Percentiles rank a stretch among this genome's conserved stretches.
phyloP scores from a whole-genome alignment of 495 filamentous ascomycete species.

The Daldinia caldariorum region DNA sequence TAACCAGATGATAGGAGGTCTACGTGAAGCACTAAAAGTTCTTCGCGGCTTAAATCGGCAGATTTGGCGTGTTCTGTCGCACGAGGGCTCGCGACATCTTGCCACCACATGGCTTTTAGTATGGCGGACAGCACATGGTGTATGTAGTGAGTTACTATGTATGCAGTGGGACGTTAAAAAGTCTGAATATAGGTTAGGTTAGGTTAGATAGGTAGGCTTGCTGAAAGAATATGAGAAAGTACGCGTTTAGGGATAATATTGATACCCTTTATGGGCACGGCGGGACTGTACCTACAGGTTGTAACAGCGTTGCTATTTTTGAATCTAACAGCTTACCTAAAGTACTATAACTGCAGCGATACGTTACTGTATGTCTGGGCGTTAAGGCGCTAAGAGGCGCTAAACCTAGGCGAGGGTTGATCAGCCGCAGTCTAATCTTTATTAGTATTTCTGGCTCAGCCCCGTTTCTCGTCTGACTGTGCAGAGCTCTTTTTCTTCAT shows the following conservation, averaged over 20 bases:
- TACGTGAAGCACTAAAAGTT: neutral
- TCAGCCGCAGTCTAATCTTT: slow-evolving; percentile 37
- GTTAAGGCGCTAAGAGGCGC: slow-evolving; percentile 13
- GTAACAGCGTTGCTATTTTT: slow-evolving; percentile 34
- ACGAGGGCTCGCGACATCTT: neutral
- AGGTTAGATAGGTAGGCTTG: too few relatives aligned
- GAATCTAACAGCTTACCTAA: slow-evolving; percentile 28
- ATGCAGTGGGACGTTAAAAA: slow-evolving; percentile 2
- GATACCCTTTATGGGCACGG: neutral
- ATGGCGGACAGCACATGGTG: neutral
- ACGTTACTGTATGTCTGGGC: neutral
- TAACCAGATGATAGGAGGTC: too few relatives aligned
- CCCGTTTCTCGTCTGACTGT: slow-evolving; percentile 38
- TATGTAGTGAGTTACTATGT: neutral
- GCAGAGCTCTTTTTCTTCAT: slow-evolving; percentile 7
- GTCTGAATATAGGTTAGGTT: neutral
- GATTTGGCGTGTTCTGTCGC: neutral
- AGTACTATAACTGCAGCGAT: neutral
- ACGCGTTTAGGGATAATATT: slow-evolving; percentile 10
- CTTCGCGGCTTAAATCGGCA: neutral
- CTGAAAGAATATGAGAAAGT: neutral
- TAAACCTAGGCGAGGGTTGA: slow-evolving; percentile 26
- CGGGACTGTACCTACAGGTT: neutral
- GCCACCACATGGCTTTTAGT: neutral
- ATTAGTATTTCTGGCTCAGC: slow-evolving; percentile 34